Conservation (phyloP, 805 yeast species). For the Candida vartiovaarae region DNA sequence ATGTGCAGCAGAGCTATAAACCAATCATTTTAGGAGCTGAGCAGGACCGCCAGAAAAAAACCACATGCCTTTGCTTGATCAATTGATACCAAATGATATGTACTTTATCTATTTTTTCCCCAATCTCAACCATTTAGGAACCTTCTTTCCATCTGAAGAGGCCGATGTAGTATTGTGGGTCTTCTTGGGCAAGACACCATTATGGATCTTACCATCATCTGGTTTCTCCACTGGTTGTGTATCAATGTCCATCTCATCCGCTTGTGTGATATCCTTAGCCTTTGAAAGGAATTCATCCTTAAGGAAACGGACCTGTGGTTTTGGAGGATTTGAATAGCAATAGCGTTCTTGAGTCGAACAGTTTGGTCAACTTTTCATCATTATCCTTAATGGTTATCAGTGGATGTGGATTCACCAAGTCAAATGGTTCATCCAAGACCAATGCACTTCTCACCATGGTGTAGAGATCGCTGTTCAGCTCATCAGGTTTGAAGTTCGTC, state of each 20-base stretch:
- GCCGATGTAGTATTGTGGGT: background rate
- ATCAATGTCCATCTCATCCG: slow-evolving; percentile 20
- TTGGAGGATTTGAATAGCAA: slow-evolving; percentile 25
- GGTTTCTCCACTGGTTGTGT: slow-evolving; percentile 5
- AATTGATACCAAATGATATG: too few relatives aligned
- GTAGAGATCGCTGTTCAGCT: slow-evolving; percentile 30
- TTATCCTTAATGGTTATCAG: slow-evolving; percentile 24
- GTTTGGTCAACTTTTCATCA: slow-evolving; percentile 26
- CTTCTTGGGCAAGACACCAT: slow-evolving; percentile 17
- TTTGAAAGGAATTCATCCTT: slow-evolving; percentile 21
- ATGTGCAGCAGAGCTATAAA: too few relatives aligned
- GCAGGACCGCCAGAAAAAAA: too few relatives aligned
- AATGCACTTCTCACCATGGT: slow-evolving; percentile 24
- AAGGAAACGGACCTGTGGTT: slow-evolving; percentile 22
- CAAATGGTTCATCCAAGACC: slow-evolving; percentile 25
- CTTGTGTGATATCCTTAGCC: slow-evolving; percentile 29
- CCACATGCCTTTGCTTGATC: too few relatives aligned
- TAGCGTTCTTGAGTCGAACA: slow-evolving; percentile 41
- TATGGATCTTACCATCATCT: slow-evolving; percentile 9
- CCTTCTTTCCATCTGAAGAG: slow-evolving; percentile 15
- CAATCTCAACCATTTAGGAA: slow-evolving; percentile 35
- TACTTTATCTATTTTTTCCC: slow-evolving; percentile 26
- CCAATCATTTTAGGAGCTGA: too few relatives aligned
- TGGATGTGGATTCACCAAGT: slow-evolving; percentile 45
- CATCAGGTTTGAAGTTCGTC: slow-evolving; percentile 38